These are phyloP conservation scores for Amanita exitialis DNA, from an alignment of 768 basidiomycete species.

Conservation along the genomic window DNA sequence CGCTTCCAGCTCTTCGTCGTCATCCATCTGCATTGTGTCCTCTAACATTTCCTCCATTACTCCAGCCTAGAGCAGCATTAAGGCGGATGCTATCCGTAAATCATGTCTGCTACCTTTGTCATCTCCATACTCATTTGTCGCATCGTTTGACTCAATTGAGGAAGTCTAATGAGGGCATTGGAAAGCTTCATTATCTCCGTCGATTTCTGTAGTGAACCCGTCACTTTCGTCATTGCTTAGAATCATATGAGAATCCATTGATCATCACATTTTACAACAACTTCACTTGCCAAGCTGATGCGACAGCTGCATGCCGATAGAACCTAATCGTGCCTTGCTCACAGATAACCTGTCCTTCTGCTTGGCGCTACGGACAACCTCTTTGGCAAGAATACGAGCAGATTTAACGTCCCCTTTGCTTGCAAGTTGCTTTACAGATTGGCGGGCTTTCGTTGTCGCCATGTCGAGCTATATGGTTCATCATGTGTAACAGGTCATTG, in stretches of 20 bases:
- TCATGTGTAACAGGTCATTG: neutral
- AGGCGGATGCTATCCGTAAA: neutral
- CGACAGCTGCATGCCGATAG: slow-evolving; percentile 79
- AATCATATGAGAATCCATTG: slow-evolving; percentile 1
- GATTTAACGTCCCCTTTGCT: slow-evolving; percentile 87
- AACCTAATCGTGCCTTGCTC: slow-evolving; percentile 87
- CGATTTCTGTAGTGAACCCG: slow-evolving; percentile 94
- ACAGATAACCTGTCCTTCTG: slow-evolving; percentile 90
- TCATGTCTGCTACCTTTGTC: slow-evolving; percentile 66
- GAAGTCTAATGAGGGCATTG: slow-evolving; percentile 85
- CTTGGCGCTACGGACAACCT: slow-evolving; percentile 91
- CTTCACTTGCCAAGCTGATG: slow-evolving; percentile 79
- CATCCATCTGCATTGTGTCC: slow-evolving; percentile 83
- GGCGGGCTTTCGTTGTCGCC: slow-evolving; percentile 71
- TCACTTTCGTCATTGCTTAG: slow-evolving; percentile 91
- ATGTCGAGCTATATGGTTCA: slow-evolving; percentile 55
- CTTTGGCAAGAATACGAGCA: slow-evolving; percentile 84
- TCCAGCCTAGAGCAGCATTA: slow-evolving; percentile 55
- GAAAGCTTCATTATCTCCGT: slow-evolving; percentile 99
- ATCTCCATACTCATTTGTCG: slow-evolving; percentile 99
- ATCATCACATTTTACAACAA: neutral
- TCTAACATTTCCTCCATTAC: slow-evolving; percentile 98
- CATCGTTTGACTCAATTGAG: slow-evolving; percentile 90
- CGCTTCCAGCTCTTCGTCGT: slow-evolving; percentile 91
- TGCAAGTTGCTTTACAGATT: slow-evolving; percentile 82